These are phyloP conservation scores for Fonsecaea nubica DNA, from an alignment of 2,329 filamentous ascomycete genomes.

Conservation along the genomic window DNA sequence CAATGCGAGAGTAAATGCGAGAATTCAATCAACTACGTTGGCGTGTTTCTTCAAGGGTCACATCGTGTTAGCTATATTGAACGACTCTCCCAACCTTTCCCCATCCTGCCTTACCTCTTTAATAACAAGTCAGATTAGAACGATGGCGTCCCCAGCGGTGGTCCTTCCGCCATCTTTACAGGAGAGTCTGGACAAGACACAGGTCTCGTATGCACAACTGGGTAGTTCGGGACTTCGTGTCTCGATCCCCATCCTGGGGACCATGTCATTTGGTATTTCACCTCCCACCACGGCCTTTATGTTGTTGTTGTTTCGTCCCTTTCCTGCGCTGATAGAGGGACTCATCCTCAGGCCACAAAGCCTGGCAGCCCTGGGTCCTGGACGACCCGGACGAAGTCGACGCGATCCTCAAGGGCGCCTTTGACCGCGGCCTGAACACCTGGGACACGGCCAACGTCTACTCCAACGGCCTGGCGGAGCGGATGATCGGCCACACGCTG, in stretches of 20 bases:
- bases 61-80: not conserved
- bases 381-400: slow-evolving; percentile 21
- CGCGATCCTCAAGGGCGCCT: slow-evolving; percentile 33
- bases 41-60: not conserved
- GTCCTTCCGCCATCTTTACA: slow-evolving; percentile 29
- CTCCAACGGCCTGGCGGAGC: slow-evolving; percentile 63
- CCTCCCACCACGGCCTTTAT: not conserved
- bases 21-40: not conserved
- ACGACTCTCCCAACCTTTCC: not conserved
- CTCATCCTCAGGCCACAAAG: slow-evolving; percentile 31
- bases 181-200: slow-evolving; percentile 51
- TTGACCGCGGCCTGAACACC: slow-evolving; percentile 35
- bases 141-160: not conserved
- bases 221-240: slow-evolving; percentile 63
- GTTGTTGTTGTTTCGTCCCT: not conserved
- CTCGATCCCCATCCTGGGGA: slow-evolving; percentile 63
- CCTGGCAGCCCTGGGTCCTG: slow-evolving; percentile 39
- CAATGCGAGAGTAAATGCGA: too few relatives aligned
- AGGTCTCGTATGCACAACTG: slow-evolving; percentile 58
- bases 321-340: not conserved
- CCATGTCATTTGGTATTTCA: slow-evolving; percentile 55
- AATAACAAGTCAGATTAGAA: not conserved
- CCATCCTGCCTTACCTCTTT: too few relatives aligned
- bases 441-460: slow-evolving; percentile 54
- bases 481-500: slow-evolving; percentile 62